Evolutionary conservation across 228 moss, liverwort and hornwort genomes (phyloP).

Genomic region (Sphagnum magellanicum): DNA sequence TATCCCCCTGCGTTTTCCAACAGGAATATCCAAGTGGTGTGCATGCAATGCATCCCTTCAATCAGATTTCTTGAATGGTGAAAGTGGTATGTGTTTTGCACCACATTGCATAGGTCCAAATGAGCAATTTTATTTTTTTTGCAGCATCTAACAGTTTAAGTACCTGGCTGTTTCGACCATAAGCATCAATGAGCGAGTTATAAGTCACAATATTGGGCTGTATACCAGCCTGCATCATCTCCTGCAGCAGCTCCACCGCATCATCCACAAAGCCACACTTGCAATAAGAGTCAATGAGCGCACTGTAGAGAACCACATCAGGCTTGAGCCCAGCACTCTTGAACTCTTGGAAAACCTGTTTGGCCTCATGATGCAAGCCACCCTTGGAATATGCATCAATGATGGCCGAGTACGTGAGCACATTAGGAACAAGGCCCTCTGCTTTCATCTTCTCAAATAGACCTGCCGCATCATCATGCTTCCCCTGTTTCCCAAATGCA

Average conservation of each 20-base stretch:
- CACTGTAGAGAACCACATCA: constrained; percentile 91
- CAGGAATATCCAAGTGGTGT: not conserved
- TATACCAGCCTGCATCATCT: constrained; percentile 92
- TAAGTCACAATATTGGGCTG: constrained; percentile 97
- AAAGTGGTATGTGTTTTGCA: not conserved
- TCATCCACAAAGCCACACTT: constrained; percentile 89
- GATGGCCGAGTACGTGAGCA: constrained; percentile 81
- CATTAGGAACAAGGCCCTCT: constrained; percentile 83
- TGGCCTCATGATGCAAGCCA: constrained; percentile 79
- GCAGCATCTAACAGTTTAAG: too few relatives aligned
- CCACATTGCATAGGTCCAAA: not conserved
- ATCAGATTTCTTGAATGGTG: too few relatives aligned
- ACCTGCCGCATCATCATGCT: constrained; percentile 72
- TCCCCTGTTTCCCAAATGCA: constrained; percentile 89
- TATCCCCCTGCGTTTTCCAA: constrained; percentile 26
- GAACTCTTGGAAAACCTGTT: constrained; percentile 67
- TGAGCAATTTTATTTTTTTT: not conserved
- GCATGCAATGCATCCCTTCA: too few relatives aligned
- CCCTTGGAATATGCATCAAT: constrained; percentile 92
- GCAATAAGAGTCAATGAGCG: constrained; percentile 89
- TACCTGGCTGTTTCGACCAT: constrained; percentile 80
- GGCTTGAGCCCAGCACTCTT: constrained; percentile 92
- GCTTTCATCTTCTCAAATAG: constrained; percentile 76
- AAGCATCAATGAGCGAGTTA: constrained; percentile 97
- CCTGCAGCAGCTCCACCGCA: constrained; percentile 74